phyloP scores from a whole-genome alignment of 2,329 filamentous ascomycete species.

The Fonsecaea pedrosoi region DNA sequence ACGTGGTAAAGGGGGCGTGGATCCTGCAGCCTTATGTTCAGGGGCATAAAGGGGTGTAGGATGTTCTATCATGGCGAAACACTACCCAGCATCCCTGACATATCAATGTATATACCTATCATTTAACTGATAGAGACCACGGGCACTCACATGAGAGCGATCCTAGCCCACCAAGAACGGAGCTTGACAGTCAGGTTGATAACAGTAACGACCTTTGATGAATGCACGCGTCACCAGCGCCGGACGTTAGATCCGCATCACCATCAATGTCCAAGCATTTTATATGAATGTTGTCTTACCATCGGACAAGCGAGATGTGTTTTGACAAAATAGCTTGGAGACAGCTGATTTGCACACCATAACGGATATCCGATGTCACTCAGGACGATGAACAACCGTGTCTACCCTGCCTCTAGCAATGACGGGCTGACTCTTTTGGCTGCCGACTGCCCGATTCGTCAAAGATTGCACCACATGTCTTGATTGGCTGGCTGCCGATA shows the following conservation, averaged over 20 bases:
- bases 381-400: not conserved
- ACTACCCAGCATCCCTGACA: not conserved
- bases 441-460: not conserved
- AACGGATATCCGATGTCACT: not conserved
- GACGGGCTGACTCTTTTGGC: not conserved
- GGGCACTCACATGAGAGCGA: not conserved
- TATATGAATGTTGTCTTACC: not conserved
- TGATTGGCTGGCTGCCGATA: constrained; percentile 4
- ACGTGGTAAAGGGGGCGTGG: not conserved
- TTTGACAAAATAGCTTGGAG: not conserved
- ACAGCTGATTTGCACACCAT: not conserved
- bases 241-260: not conserved
- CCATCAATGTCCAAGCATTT: not conserved
- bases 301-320: not conserved
- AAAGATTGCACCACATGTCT: not conserved
- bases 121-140: too few relatives aligned
- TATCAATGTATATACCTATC: not conserved
- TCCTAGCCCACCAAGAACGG: not conserved
- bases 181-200: not conserved
- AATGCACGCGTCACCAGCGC: not conserved
- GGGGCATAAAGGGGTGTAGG: not conserved
- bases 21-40: constrained; percentile 15
- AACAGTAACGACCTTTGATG: not conserved
- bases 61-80: not conserved
- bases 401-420: not conserved